Evolutionary conservation across 768 basidiomycete species (phyloP).

Genomic region (Pisolithus marmoratus): DNA sequence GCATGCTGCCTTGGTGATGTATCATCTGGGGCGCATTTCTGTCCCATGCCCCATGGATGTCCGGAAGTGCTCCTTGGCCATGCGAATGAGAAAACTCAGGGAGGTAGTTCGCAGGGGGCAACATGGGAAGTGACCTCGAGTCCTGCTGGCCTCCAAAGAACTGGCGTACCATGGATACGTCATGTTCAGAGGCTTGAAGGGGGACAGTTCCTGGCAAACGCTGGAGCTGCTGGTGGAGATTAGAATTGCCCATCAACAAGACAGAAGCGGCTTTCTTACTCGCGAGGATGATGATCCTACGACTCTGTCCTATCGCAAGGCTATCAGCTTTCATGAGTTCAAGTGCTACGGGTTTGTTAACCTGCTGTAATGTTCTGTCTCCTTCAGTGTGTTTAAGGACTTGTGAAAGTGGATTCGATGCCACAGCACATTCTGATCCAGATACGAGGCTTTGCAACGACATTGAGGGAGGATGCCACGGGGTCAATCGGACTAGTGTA

Average conservation of each 20-base stretch:
- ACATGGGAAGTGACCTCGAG: constrained; percentile 28
- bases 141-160: constrained; percentile 57
- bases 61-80: constrained; percentile 25
- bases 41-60: constrained; percentile 49
- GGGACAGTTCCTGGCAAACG: constrained; percentile 61
- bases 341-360: constrained; percentile 26
- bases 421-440: constrained; percentile 83
- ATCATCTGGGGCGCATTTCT: constrained; percentile 42
- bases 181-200: constrained; percentile 51
- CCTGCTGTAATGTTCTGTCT: constrained; percentile 85
- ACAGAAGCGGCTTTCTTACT: constrained; percentile 33
- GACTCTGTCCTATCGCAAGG: constrained; percentile 55
- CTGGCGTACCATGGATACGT: constrained; percentile 69
- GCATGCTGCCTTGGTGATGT: constrained; percentile 29
- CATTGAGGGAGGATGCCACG: constrained; percentile 33
- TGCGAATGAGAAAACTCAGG: constrained; percentile 23
- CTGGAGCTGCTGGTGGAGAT: constrained; percentile 48
- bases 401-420: constrained; percentile 81
- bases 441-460: constrained; percentile 77
- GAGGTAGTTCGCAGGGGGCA: constrained; percentile 27
- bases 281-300: constrained; percentile 68
- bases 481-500: too few species aligned
- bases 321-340: not conserved
- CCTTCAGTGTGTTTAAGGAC: constrained; percentile 87
- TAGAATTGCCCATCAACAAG: not conserved